Evolutionary conservation across 2,329 filamentous ascomycete species (phyloP).

Genomic region (Plenodomus tracheiphilus): DNA sequence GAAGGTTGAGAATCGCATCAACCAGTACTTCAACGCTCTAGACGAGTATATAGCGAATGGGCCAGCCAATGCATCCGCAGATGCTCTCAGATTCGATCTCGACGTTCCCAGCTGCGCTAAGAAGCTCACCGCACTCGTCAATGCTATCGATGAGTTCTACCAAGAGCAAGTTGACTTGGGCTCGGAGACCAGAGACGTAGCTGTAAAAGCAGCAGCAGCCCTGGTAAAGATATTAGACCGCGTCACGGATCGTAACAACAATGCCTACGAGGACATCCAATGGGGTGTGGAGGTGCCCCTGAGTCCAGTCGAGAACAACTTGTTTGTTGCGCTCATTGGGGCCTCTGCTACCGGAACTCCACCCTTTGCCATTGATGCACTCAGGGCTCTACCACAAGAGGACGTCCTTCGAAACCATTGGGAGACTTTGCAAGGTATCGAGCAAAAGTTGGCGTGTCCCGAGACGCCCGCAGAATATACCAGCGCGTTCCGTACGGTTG

Average conservation of each 20-base stretch:
- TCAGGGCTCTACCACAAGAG: slow-evolving; percentile 33
- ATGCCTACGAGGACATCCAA: slow-evolving; percentile 36
- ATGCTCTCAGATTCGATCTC: slow-evolving; percentile 23
- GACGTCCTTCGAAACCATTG: slow-evolving; percentile 37
- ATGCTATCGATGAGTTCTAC: slow-evolving; percentile 33
- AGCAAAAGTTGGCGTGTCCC: slow-evolving; percentile 26
- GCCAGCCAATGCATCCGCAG: slow-evolving; percentile 25
- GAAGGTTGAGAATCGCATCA: slow-evolving; percentile 38
- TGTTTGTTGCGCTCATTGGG: slow-evolving; percentile 38
- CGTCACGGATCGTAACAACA: slow-evolving; percentile 36
- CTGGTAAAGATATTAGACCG: slow-evolving; percentile 39
- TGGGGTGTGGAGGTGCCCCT: slow-evolving; percentile 32
- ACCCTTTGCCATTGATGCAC: slow-evolving; percentile 36
- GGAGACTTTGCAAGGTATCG: slow-evolving; percentile 31
- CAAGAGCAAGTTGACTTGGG: slow-evolving; percentile 26
- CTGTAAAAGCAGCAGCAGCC: slow-evolving; percentile 31
- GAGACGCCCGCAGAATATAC: slow-evolving; percentile 29
- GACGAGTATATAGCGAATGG: slow-evolving; percentile 37
- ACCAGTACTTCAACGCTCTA: slow-evolving; percentile 31
- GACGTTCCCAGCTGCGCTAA: slow-evolving; percentile 37
- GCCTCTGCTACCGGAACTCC: slow-evolving; percentile 12
- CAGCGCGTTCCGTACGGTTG: slow-evolving; percentile 29
- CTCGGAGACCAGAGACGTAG: slow-evolving; percentile 21
- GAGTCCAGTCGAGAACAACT: slow-evolving; percentile 34
- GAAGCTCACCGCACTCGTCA: slow-evolving; percentile 31